A percentile compares a stretch with the other conserved stretches of the same genome.
Evolutionary conservation across 768 basidiomycete species (phyloP).

Genomic region (Dioszegia aurantiaca): DNA sequence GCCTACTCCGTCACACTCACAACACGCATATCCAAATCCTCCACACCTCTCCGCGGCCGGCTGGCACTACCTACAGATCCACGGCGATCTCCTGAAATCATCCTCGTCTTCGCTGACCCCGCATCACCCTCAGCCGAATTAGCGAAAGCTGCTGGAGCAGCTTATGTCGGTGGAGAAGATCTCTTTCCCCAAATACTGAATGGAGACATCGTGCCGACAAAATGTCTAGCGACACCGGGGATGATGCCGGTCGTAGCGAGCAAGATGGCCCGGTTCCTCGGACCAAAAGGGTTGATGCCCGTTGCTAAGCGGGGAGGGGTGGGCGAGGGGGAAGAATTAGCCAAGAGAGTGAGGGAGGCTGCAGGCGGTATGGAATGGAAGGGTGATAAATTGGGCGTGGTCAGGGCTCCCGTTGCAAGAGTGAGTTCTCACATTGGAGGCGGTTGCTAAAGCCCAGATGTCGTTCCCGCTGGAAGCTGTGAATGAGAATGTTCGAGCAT

Average conservation of each 20-base stretch:
- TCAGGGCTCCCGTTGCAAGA: slow-evolving; percentile 60
- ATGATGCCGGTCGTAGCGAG: slow-evolving; percentile 74
- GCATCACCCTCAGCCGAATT: slow-evolving; percentile 60
- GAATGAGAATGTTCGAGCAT: slow-evolving; percentile 1
- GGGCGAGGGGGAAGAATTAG: slow-evolving; percentile 70
- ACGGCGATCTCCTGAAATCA: slow-evolving; percentile 64
- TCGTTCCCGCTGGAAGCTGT: slow-evolving; percentile 1
- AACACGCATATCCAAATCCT: slow-evolving; percentile 72
- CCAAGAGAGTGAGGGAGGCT: slow-evolving; percentile 72
- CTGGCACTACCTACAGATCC: slow-evolving; percentile 74
- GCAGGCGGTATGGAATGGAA: slow-evolving; percentile 88
- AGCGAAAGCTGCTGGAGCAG: slow-evolving; percentile 81
- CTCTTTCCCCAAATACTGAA: slow-evolving; percentile 76
- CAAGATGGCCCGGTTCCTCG: slow-evolving; percentile 70
- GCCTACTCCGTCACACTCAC: slow-evolving; percentile 78
- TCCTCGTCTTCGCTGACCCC: slow-evolving; percentile 92
- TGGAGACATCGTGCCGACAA: slow-evolving; percentile 72
- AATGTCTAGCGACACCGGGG: slow-evolving; percentile 76
- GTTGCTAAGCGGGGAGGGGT: slow-evolving; percentile 91
- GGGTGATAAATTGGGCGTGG: slow-evolving; percentile 79
- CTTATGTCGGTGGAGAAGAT: slow-evolving; percentile 85
- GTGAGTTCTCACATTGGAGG: slow-evolving; percentile 22
- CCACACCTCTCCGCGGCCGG: slow-evolving; percentile 83
- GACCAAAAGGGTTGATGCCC: slow-evolving; percentile 93
- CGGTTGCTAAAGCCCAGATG: slow-evolving; percentile 6